Evolutionary conservation across 129 eudicot species (phyloP).

Genomic region (Lactuca saligna): DNA sequence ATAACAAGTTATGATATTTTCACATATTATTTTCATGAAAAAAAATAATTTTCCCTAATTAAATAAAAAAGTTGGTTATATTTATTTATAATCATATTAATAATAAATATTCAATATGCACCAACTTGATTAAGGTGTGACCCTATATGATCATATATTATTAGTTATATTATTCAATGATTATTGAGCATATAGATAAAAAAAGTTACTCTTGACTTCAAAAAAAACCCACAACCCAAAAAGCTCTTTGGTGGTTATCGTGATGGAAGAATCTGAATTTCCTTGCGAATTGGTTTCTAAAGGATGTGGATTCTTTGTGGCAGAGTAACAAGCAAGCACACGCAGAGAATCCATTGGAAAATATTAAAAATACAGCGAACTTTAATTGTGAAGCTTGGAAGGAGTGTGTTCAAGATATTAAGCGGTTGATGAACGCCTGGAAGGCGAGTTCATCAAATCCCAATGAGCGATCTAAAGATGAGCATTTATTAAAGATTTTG

Average conservation of each 20-base stretch:
- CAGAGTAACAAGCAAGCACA: conserved; percentile 36
- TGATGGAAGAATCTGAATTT: conserved; percentile 30
- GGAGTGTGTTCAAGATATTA: conserved; percentile 3
- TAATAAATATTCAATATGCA: no score
- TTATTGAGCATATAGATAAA: no score
- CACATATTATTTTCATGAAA: no score
- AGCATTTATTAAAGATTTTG: conserved; percentile 14
- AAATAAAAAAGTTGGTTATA: no score
- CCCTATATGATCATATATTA: no score
- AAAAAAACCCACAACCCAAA: conserved; percentile 2
- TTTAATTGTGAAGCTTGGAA: background rate
- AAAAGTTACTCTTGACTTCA: conserved; percentile 4
- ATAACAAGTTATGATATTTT: no score
- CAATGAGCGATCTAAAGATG: conserved; percentile 30
- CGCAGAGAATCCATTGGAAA: conserved; percentile 53
- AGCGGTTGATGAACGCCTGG: conserved; percentile 26
- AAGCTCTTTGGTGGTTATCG: conserved; percentile 23
- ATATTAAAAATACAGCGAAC: background rate
- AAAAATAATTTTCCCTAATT: no score
- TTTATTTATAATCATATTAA: no score
- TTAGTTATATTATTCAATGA: no score
- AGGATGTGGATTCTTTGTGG: conserved; percentile 21
- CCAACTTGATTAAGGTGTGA: no score
- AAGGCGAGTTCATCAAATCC: conserved; percentile 30
- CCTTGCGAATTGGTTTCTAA: conserved; percentile 27